A percentile compares a stretch with the other conserved stretches of the same genome.
phyloP scores from a whole-genome alignment of 2,329 filamentous ascomycete genomes.

The Dactylellina sp. region DNA sequence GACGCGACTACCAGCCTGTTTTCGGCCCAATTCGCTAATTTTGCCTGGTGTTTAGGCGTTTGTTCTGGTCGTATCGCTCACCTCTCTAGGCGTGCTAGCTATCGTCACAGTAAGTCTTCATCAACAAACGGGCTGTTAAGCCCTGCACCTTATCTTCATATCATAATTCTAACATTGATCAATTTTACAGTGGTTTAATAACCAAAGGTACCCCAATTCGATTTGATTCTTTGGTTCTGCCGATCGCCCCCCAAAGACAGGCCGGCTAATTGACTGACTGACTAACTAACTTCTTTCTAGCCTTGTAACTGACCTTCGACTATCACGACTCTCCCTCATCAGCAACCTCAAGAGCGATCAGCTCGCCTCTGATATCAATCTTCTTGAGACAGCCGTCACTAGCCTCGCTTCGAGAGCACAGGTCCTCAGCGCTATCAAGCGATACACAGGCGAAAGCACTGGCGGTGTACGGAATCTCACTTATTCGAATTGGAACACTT shows the following conservation, averaged over 20 bases:
- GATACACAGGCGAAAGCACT: conserved; percentile 46
- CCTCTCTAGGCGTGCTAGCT: conserved; percentile 51
- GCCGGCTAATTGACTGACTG: no score
- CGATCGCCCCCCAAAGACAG: background rate
- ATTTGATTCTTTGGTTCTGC: conserved; percentile 1
- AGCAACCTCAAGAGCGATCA: conserved; percentile 46
- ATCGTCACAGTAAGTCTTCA: conserved; percentile 50
- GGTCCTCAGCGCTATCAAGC: conserved; percentile 53
- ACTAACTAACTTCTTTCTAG: conserved; percentile 35
- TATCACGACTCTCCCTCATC: conserved; percentile 44
- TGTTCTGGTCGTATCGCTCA: conserved; percentile 54
- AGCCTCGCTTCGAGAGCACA: conserved; percentile 48
- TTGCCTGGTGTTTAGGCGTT: conserved; percentile 29
- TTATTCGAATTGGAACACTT: conserved; percentile 53
- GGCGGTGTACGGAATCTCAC: conserved; percentile 31
- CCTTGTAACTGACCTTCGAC: conserved; percentile 53
- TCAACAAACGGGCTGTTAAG: background rate
- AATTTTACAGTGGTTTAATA: conserved; percentile 50
- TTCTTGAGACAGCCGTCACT: conserved; percentile 36
- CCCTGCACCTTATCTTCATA: background rate
- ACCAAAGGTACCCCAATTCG: conserved; percentile 39
- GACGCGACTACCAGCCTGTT: conserved; percentile 7
- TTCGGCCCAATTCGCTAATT: background rate
- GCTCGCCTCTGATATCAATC: conserved; percentile 42
- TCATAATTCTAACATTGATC: background rate